phyloP scores from a whole-genome alignment of 805 yeast genomes.

The Kockiozyma suomiensis region DNA sequence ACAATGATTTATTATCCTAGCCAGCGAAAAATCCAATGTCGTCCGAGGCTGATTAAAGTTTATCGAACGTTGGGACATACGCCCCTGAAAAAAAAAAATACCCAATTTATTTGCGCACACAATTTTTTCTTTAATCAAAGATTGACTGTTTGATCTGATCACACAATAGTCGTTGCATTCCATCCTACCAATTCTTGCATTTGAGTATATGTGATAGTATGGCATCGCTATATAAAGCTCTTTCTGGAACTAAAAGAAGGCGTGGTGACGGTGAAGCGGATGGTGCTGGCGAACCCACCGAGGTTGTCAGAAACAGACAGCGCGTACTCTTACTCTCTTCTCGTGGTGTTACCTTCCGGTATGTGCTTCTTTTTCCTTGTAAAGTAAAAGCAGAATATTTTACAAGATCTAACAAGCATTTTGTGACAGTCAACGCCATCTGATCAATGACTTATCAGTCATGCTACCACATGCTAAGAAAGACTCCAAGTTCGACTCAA shows the following conservation, averaged over 20 bases:
- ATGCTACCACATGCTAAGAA: constrained; percentile 93
- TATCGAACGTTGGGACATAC: neutral
- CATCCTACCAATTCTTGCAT: neutral
- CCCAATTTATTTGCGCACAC: neutral
- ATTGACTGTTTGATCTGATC: no score
- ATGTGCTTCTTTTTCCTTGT: no score
- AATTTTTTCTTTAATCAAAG: neutral
- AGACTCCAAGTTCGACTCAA: constrained; percentile 93
- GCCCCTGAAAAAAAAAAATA: constrained; percentile 4
- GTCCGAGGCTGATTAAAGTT: neutral
- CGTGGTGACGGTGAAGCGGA: constrained; percentile 40
- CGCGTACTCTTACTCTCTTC: constrained; percentile 81
- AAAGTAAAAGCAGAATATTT: no score
- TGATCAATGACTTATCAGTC: constrained; percentile 75
- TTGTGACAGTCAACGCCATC: constrained; percentile 80
- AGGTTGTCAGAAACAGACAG: constrained; percentile 21
- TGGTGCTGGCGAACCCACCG: constrained; percentile 1
- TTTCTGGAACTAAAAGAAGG: constrained; percentile 53
- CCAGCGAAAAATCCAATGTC: no score
- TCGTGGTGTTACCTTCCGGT: constrained; percentile 77
- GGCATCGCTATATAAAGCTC: constrained; percentile 75
- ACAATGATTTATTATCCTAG: no score
- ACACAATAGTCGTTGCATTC: no score
- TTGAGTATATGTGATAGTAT: constrained; percentile 41
- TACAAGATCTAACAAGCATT: no score